Percentiles rank a stretch among this genome's conserved stretches.
Evolutionary conservation across 129 eudicot genomes (phyloP).

Genomic region (Pulicaria dysenterica): DNA sequence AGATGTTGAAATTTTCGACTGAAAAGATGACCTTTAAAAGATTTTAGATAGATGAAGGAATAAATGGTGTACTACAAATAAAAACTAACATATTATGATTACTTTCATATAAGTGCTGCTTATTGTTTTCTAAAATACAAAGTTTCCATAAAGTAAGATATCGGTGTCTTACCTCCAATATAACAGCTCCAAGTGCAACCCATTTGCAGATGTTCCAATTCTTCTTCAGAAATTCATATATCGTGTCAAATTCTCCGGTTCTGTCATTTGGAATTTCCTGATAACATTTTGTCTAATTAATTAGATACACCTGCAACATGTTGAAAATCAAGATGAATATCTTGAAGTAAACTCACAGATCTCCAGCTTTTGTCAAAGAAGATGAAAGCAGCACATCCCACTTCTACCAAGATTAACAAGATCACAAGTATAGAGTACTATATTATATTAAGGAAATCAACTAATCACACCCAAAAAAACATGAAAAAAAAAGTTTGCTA

Average conservation of each 20-base stretch:
- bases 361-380: conserved; percentile 83
- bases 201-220: conserved; percentile 82
- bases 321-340: conserved; percentile 1
- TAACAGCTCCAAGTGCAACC: conserved; percentile 84
- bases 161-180: conserved; percentile 58
- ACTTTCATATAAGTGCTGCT: neutral
- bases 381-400: conserved; percentile 82
- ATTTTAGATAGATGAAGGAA: too few species aligned
- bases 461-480: neutral
- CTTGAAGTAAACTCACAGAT: conserved; percentile 50
- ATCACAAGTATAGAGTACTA: conserved; percentile 78
- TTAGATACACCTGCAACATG: neutral
- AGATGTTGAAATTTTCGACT: too few species aligned
- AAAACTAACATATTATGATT: neutral
- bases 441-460: conserved; percentile 53
- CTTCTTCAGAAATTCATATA: conserved; percentile 62
- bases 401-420: conserved; percentile 68
- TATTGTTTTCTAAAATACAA: conserved; percentile 8
- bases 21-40: too few species aligned
- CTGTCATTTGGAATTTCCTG: conserved; percentile 85
- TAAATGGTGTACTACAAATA: too few species aligned
- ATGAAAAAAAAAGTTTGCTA: neutral
- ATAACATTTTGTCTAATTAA: conserved; percentile 19
- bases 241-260: conserved; percentile 73
- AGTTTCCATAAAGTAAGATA: conserved; percentile 5